These are phyloP conservation scores for Hortiboletus rubellus DNA, from an alignment of 1,284 basidiomycete genomes.

Conservation along the genomic window DNA sequence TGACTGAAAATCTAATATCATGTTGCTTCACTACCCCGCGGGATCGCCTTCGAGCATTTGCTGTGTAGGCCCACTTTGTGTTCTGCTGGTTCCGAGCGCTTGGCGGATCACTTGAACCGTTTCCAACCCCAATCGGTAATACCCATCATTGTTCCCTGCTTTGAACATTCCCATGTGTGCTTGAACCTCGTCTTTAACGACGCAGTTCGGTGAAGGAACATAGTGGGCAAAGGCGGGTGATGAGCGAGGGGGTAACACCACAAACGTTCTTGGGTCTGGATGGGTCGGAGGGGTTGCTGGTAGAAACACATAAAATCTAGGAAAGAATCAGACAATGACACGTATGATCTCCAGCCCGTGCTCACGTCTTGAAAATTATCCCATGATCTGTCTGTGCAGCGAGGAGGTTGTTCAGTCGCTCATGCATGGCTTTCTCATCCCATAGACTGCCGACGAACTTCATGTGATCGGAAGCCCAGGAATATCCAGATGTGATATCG, in stretches of 20 bases:
- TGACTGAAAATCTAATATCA: conserved; percentile 5
- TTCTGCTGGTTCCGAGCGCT: conserved; percentile 40
- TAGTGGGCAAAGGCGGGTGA: conserved; percentile 59
- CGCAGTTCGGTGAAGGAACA: conserved; percentile 59
- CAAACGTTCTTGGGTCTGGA: conserved; percentile 66
- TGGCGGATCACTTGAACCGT: conserved; percentile 61
- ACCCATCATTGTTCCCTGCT: conserved; percentile 81
- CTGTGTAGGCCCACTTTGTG: neutral
- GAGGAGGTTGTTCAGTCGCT: conserved; percentile 64
- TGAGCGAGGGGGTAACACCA: conserved; percentile 63
- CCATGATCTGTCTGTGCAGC: conserved; percentile 60
- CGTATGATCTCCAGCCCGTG: conserved; percentile 10
- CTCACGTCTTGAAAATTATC: conserved; percentile 76
- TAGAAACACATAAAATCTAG: conserved; percentile 76
- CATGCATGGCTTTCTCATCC: conserved; percentile 69
- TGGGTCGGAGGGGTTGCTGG: conserved; percentile 60
- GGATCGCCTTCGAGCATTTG: neutral
- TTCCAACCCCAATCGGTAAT: conserved; percentile 80
- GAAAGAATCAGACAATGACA: conserved; percentile 9
- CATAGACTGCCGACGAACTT: conserved; percentile 88
- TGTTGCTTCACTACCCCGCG: neutral
- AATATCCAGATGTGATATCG: conserved; percentile 69
- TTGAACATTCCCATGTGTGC: conserved; percentile 93
- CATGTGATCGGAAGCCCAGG: conserved; percentile 87
- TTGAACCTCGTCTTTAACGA: conserved; percentile 77